Evolutionary conservation across 345 rosid species (phyloP).

Genomic region (Brassica rapa): DNA sequence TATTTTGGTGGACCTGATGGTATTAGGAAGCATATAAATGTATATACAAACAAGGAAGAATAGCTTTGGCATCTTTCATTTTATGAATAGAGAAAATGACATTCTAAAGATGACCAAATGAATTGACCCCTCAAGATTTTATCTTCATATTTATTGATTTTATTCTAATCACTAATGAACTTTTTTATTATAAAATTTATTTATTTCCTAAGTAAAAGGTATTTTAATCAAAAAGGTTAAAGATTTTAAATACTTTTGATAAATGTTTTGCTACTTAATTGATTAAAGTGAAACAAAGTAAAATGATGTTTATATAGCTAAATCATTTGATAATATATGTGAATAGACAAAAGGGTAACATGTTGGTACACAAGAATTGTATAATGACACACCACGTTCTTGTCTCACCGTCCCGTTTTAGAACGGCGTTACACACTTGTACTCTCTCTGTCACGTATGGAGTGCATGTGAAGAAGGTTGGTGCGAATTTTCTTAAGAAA

Average conservation of each 20-base stretch:
- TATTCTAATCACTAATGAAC: neutral
- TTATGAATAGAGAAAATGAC: conserved; percentile 30
- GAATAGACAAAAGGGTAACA: neutral
- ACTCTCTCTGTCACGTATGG: neutral
- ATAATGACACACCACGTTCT: conserved; percentile 16
- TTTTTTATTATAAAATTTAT: neutral
- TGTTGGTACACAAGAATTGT: neutral
- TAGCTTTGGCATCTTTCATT: conserved; percentile 33
- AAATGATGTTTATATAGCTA: neutral
- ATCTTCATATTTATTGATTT: neutral
- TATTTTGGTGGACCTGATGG: conserved; percentile 19
- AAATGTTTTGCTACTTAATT: neutral
- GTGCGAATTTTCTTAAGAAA: neutral
- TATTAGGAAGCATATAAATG: neutral
- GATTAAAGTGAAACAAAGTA: neutral
- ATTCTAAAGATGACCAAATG: conserved; percentile 24
- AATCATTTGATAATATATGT: neutral
- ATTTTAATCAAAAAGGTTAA: neutral
- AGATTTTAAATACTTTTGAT: neutral
- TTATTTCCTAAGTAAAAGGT: neutral
- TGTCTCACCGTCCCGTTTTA: conserved; percentile 11
- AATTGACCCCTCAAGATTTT: conserved; percentile 5
- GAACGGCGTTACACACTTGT: conserved; percentile 14
- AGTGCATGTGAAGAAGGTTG: conserved; percentile 26
- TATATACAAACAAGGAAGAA: conserved; percentile 7